Evolutionary conservation across 306 rosid species (phyloP), one percentile per base, ranked within the genome.

Genomic region (Corylus heterophylla): DNA sequence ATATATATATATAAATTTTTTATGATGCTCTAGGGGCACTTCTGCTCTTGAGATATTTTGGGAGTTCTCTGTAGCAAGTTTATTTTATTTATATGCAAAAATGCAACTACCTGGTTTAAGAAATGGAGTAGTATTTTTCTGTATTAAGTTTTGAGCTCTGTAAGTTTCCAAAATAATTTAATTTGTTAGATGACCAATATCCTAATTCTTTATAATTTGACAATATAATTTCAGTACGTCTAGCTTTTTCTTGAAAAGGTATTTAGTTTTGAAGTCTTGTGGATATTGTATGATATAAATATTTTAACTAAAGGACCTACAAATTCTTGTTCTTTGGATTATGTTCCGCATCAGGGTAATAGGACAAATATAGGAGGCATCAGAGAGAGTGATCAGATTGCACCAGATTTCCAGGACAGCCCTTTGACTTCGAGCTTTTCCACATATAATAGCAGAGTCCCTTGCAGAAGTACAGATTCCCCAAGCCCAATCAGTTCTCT

Each of bases 291-390:
- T 71, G 13, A 10, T 72, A 59, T 69, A 75, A 16, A 31, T 63
- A 22, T 63, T 47, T 59, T 22, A 47, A 25, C 16, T 9, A 10
- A 55, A 27, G 52, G 66, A 58, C 20, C 35, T 79, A 75, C 55
- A 39, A 56, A 58, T 37, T 12, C 12, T 69, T 76, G 14, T 76
- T 7, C 52, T 64, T 5, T 77, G 74, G 49, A 70, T 85, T 25
- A 54, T 70, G 76, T 81, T 76, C 69, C 37, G 61, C 63, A 62
- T 55, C 83, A 93, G 98, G 97, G 98, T 42, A 85, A 86, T 83
- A 93, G 89, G 86, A 82, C 93, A 82, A 89, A 81, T 87, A 76
- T 75, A 77, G 90, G 91, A 83, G 91, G 90, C 75, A 77, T 78
- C 27, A 55, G 84, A 58, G 97, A 86, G 63, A 86, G 79, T 73